Base-by-base conservation (phyloP, 345 rosid species). In the Toxicodendron radicans region DNA sequence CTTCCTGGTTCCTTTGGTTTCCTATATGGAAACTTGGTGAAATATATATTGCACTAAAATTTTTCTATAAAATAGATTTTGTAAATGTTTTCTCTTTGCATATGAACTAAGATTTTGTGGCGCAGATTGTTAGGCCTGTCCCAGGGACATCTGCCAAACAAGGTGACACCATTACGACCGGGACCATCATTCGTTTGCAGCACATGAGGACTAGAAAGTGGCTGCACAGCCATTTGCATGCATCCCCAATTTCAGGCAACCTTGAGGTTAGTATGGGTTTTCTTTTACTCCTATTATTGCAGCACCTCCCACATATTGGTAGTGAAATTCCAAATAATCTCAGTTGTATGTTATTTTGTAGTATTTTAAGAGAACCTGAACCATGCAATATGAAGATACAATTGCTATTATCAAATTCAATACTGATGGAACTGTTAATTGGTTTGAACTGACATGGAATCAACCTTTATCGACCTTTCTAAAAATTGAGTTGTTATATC, bases 201-300 rank as follows among this genome's bases (percentile, higher is more conserved):
- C 99, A 95, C 80, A 93, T 90, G 99, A 93, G 78, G 83, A 95
- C 98, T 75, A 83, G 90, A 60, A 95, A 91, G 67, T 95, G 98
- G 98, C 75, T 95, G 71, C 99, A 95, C 71, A 95, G 99, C 81
- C 99, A 95, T 70, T 75, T 95, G 74, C 95, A 91, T 80, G 96
- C 93, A 14, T 95, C 99, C 52, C 99, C 99, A 51, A 91, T 95
- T 64, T 84, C 99, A 5, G 97, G 99, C 73, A 95, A 95, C 86
- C 82, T 95, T 20, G 99, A 95, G 99, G 99, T 92, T 65, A 70
- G 85, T 75, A 38, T 24, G 30, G 17, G 27, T 16, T 76, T 62
- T 59, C 18, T 46, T 74, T 54, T 33, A 3, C 20, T 64, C 16
- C 18, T 35, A 35, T 74, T 66, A 64, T 30, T 43, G 4, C 20